phyloP scores from a whole-genome alignment of 2,329 filamentous ascomycete species.

The Arthrobotrys musiformis region DNA sequence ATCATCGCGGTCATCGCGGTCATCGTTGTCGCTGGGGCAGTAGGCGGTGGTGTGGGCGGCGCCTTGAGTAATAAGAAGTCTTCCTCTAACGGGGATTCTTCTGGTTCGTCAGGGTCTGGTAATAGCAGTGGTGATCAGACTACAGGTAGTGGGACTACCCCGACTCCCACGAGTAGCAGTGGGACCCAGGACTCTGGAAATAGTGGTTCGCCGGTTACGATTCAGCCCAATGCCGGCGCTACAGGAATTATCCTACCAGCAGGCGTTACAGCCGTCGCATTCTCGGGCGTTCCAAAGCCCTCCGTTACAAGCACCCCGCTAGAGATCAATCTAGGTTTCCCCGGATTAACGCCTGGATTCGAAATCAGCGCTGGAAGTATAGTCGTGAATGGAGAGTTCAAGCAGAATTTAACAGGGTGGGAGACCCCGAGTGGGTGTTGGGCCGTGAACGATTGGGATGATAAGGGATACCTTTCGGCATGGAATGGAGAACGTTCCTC shows the following conservation, averaged over 20 bases:
- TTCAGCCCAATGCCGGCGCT: conserved; percentile 3
- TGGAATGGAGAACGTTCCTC: conserved; percentile 38
- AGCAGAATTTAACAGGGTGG: conserved; percentile 39
- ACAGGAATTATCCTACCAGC: conserved; percentile 30
- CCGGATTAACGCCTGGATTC: conserved; percentile 20
- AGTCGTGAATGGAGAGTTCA: conserved; percentile 38
- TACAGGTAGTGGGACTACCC: neutral
- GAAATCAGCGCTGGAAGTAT: conserved; percentile 25
- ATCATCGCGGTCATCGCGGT: conserved; percentile 45
- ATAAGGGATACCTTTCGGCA: conserved; percentile 24
- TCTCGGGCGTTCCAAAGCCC: conserved; percentile 31
- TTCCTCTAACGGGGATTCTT: neutral
- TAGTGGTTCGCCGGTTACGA: conserved; percentile 15
- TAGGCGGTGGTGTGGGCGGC: conserved; percentile 44
- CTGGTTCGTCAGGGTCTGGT: neutral
- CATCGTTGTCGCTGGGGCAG: conserved; percentile 40
- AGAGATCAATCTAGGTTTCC: conserved; percentile 23
- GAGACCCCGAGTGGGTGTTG: conserved; percentile 28
- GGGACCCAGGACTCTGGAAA: neutral
- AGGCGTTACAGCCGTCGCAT: conserved; percentile 46
- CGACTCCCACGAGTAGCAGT: neutral
- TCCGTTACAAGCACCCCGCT: neutral
- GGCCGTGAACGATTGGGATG: conserved; percentile 47
- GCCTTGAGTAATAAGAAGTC: conserved; percentile 36
- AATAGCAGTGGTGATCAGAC: neutral